phyloP scores from a whole-genome alignment of 2,329 filamentous ascomycete species.

The Trichophyton benhamiae region DNA sequence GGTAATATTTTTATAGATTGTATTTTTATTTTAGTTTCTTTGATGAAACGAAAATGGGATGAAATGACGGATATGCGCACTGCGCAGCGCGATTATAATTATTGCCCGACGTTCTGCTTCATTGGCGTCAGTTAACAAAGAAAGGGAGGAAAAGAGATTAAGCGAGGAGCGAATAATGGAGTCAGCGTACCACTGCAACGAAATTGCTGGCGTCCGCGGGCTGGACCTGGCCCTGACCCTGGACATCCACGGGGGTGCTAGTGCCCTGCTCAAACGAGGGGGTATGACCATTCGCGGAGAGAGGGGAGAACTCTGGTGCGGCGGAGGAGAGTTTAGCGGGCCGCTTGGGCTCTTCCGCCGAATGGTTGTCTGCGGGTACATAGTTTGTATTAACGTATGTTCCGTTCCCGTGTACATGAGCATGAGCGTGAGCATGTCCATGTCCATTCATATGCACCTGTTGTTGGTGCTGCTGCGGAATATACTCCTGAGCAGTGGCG shows the following conservation, averaged over 20 bases:
- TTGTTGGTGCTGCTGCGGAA: conserved; percentile 17
- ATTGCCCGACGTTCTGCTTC: conserved; percentile 35
- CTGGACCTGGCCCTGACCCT: too few relatives aligned
- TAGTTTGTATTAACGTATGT: conserved; percentile 19
- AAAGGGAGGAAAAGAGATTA: background rate
- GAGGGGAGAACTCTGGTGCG: conserved; percentile 50
- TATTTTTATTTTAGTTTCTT: too few relatives aligned
- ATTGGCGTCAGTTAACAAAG: conserved; percentile 35
- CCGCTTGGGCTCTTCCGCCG: conserved; percentile 20
- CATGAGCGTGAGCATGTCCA: too few relatives aligned
- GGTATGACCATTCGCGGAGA: conserved; percentile 14
- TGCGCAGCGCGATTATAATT: too few relatives aligned
- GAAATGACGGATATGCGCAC: too few relatives aligned
- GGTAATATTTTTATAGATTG: too few relatives aligned
- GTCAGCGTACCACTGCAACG: conserved; percentile 38
- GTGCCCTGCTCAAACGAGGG: conserved; percentile 20
- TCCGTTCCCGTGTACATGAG: background rate
- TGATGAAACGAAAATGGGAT: background rate
- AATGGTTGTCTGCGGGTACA: conserved; percentile 26
- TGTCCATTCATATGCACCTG: conserved; percentile 18
- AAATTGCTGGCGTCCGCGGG: conserved; percentile 19
- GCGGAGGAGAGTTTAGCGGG: conserved; percentile 49
- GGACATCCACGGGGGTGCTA: conserved; percentile 38
- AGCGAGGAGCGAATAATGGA: conserved; percentile 8
- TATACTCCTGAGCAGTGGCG: conserved; percentile 27